Conservation (phyloP, 768 basidiomycete genomes). For the Boletus rubescentipes region DNA sequence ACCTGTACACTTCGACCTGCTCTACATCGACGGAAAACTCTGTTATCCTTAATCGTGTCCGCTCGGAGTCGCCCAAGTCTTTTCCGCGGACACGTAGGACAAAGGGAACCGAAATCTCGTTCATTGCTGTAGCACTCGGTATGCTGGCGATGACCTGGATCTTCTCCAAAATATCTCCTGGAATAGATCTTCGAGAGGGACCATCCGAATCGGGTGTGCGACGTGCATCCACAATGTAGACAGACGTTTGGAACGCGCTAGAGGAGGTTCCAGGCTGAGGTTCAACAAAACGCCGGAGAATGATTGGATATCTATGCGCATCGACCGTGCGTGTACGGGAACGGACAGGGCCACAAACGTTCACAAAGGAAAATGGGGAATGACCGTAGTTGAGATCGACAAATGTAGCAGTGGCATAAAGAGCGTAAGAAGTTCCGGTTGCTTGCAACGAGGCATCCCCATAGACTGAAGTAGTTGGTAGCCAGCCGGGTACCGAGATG, state of each 20-base stretch:
- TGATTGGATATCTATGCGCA: conserved; percentile 42
- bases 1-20: conserved; percentile 72
- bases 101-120: conserved; percentile 51
- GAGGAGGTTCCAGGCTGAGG: conserved; percentile 36
- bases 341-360: conserved; percentile 57
- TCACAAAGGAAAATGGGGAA: conserved; percentile 46
- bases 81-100: conserved; percentile 60
- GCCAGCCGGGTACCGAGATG: conserved; percentile 86
- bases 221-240: conserved; percentile 46
- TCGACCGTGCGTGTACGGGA: conserved; percentile 42
- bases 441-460: conserved; percentile 43
- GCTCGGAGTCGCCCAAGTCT: conserved; percentile 46
- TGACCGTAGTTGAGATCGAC: conserved; percentile 42
- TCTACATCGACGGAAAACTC: conserved; percentile 56
- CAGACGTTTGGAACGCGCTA: conserved; percentile 32
- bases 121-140: conserved; percentile 51
- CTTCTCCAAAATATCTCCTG: conserved; percentile 54
- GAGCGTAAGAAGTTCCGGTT: conserved; percentile 60
- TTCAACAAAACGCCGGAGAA: conserved; percentile 53
- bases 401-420: conserved; percentile 68
- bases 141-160: conserved; percentile 65
- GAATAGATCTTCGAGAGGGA: conserved; percentile 37
- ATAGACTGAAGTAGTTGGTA: conserved; percentile 60
- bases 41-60: conserved; percentile 55
- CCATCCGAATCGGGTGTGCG: conserved; percentile 16